These are phyloP conservation scores for Podospora pseudoanserina DNA, from an alignment of 495 filamentous ascomycete species.

Conservation along the genomic window DNA sequence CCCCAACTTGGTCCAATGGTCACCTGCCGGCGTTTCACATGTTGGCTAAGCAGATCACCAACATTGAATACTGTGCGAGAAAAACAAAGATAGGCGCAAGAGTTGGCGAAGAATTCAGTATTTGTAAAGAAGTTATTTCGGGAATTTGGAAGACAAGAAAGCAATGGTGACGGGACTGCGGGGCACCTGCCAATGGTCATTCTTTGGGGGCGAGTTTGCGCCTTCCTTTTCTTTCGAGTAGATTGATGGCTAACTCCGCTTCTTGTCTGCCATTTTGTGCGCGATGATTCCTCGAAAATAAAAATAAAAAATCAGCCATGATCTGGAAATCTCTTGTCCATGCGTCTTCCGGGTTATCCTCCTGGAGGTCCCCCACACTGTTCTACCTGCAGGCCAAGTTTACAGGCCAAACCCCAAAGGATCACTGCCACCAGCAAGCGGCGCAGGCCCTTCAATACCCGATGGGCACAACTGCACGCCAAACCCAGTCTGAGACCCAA, in stretches of 20 bases:
- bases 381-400: neutral
- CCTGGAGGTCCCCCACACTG: slow-evolving; percentile 1
- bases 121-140: too few species aligned
- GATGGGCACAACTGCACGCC: slow-evolving; percentile 5
- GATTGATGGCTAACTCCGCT: neutral
- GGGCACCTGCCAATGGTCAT: too few species aligned
- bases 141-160: too few species aligned
- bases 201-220: too few species aligned
- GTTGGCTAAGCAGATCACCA: neutral
- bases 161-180: too few species aligned
- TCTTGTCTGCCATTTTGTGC: neutral
- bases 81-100: neutral
- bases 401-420: neutral
- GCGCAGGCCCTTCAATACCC: neutral
- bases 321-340: neutral
- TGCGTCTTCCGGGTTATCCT: neutral
- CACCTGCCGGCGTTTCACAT: slow-evolving; percentile 6
- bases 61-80: neutral
- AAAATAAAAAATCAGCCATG: neutral
- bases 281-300: neutral
- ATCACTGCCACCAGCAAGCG: slow-evolving; percentile 8
- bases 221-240: neutral
- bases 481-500: neutral
- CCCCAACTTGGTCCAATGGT: neutral
- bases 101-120: too few species aligned